A percentile compares a stretch with the other conserved stretches of the same genome.
Conservation (phyloP, 2,329 filamentous ascomycete species). For the Hortaea sp. region DNA sequence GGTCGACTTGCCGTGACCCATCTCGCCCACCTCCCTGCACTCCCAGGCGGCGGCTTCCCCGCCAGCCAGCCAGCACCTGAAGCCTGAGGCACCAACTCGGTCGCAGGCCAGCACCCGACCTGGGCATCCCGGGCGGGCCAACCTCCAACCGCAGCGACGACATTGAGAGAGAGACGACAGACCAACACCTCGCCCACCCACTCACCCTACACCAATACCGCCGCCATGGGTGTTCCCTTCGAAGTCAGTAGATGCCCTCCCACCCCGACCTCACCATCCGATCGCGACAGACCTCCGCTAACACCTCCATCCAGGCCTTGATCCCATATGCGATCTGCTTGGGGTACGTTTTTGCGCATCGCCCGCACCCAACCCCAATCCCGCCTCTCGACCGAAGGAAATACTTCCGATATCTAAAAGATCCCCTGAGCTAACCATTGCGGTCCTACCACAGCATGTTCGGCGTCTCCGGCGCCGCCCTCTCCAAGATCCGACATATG, state of each 20-base stretch:
- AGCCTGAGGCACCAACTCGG: too few relatives aligned
- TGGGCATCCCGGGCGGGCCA: too few relatives aligned
- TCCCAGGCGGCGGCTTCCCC: too few relatives aligned
- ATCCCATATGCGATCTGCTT: slow-evolving; percentile 7
- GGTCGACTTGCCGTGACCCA: too few relatives aligned
- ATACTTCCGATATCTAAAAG: too few relatives aligned
- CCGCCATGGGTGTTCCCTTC: slow-evolving; percentile 47
- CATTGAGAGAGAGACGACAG: too few relatives aligned
- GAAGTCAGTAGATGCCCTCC: slow-evolving; percentile 34
- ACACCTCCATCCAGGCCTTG: not conserved
- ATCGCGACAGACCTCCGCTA: not conserved
- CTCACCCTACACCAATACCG: not conserved
- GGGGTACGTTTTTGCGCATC: not conserved
- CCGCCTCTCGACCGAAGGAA: not conserved
- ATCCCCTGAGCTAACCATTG: too few relatives aligned
- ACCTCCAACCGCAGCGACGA: too few relatives aligned
- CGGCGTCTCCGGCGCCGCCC: slow-evolving; percentile 47
- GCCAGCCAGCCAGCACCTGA: too few relatives aligned
- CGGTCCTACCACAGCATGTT: slow-evolving; percentile 36
- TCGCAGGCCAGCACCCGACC: too few relatives aligned
- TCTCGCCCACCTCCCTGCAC: too few relatives aligned
- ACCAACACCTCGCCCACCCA: too few relatives aligned
- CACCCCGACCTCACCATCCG: not conserved
- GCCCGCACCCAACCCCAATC: not conserved
- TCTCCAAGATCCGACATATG: slow-evolving; percentile 48